These are phyloP conservation scores for Agastache rugosa DNA, from an alignment of 257 asterid species.

Conservation along the genomic window DNA sequence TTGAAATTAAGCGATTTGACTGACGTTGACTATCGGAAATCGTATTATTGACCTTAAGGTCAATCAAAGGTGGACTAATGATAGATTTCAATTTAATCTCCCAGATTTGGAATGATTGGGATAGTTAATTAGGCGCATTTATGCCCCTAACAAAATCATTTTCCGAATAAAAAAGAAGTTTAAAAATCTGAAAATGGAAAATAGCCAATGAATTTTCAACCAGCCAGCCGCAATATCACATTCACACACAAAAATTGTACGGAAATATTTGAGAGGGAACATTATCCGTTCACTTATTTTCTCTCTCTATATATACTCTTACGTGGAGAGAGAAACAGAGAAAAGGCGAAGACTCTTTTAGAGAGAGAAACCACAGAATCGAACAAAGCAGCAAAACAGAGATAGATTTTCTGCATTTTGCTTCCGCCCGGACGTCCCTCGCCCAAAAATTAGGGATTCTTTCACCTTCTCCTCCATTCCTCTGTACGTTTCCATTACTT, in stretches of 20 bases:
- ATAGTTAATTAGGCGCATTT: not conserved
- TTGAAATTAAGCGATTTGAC: not conserved
- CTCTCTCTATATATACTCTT: not conserved
- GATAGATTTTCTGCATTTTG: constrained; percentile 30
- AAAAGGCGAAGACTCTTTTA: constrained; percentile 28
- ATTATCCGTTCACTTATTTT: not conserved
- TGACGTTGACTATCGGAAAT: not conserved
- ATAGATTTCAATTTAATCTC: not conserved
- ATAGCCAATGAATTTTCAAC: not conserved
- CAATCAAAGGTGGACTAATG: not conserved
- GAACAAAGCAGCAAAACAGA: constrained; percentile 16
- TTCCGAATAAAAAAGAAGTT: not conserved
- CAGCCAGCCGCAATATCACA: constrained; percentile 17
- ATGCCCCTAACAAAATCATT: not conserved
- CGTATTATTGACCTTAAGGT: not conserved
- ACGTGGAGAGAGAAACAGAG: constrained; percentile 9
- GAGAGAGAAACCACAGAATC: constrained; percentile 25
- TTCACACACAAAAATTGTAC: constrained; percentile 23
- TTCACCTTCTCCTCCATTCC: constrained; percentile 29
- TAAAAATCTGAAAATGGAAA: not conserved
- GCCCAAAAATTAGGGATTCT: constrained; percentile 40
- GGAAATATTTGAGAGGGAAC: constrained; percentile 26
- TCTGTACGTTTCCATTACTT: constrained; percentile 1
- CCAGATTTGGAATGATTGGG: not conserved
- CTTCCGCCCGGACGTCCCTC: constrained; percentile 30